Base-by-base conservation (phyloP, 805 yeast genomes). In the Monosporozyma yasuniensis region DNA sequence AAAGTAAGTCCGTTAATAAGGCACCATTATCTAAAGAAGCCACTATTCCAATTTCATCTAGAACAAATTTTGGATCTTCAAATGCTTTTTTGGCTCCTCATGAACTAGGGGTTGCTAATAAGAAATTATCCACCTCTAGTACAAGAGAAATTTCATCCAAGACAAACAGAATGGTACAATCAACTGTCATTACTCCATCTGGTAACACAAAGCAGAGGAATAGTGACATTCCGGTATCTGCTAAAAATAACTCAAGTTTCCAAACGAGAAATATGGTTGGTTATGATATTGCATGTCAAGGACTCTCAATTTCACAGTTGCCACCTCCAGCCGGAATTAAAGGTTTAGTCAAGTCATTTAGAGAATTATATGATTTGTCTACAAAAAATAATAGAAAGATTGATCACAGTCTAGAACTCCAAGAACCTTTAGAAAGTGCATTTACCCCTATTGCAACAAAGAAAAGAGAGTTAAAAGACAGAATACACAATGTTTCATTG, bases 131-230 rank as follows among this genome's bases (percentile, higher is more conserved):
- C 16, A 18, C 14, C 9, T 34, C 50, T 8, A 32, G 37, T 21
- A 34, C 21, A 4, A 47, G 32, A 47, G 50, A 47, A 43, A 42
- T 47, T 2, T 8, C 38, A 10, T 7, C 23, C 3, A 38, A 37
- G 4, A 46, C 42, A 7, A 34, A n/a, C 19, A 47, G 22, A 25
- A 32, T 37, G n/a, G 21, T 19, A 4, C 21, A 4, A 2, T 7
- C 39, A 16, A 2, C 22, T 8, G 12, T 3, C 18, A 3, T 18
- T 35, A 2, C 12, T 16, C 22, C 21, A 3, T 7, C 39, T 3
- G 3, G 4, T 7, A 16, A 35, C 12, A 18, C 11, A 18, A 16
- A 18, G 6, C 7, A 35, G 12, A 18, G 6, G 11, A 35, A 14
- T 7, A 35, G 8, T 9, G 11, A 8, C 11, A 16, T 14, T 2